Evolutionary conservation across 768 basidiomycete species (phyloP).

Genomic region (Russula earlei): DNA sequence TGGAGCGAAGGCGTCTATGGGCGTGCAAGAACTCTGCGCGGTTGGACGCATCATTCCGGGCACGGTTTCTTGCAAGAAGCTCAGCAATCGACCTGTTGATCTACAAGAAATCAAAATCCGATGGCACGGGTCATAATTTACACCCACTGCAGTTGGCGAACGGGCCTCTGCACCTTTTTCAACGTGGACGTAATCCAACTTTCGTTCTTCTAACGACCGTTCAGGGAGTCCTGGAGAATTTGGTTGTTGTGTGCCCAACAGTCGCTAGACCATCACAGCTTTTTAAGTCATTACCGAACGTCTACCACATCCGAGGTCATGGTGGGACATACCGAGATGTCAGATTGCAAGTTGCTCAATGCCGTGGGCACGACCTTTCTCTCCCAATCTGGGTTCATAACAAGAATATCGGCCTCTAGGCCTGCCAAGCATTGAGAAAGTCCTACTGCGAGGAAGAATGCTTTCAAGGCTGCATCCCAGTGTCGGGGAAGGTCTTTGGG

Average conservation of each 20-base stretch:
- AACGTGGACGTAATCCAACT: constrained; percentile 49
- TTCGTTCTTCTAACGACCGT: constrained; percentile 52
- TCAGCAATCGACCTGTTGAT: constrained; percentile 61
- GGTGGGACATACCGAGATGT: constrained; percentile 20
- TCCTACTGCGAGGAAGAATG: constrained; percentile 20
- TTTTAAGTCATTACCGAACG: constrained; percentile 12
- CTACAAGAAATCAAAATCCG: constrained; percentile 23
- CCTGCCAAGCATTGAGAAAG: constrained; percentile 22
- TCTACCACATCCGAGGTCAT: not conserved
- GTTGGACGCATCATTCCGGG: constrained; percentile 69
- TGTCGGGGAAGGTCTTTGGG: constrained; percentile 15
- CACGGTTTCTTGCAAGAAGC: constrained; percentile 61
- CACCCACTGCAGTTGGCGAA: constrained; percentile 51
- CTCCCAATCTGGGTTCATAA: constrained; percentile 25
- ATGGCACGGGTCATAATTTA: not conserved
- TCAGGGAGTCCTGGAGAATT: constrained; percentile 21
- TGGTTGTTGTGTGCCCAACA: constrained; percentile 24
- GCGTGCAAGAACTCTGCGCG: constrained; percentile 61
- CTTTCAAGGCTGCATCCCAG: constrained; percentile 20
- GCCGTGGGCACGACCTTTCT: constrained; percentile 21
- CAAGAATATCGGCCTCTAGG: constrained; percentile 24
- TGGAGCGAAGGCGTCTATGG: constrained; percentile 41
- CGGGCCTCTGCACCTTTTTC: constrained; percentile 38
- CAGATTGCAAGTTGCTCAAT: constrained; percentile 17
- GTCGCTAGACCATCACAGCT: constrained; percentile 7